Conservation (phyloP, 2,329 filamentous ascomycete genomes). For the Penicillium palitans region DNA sequence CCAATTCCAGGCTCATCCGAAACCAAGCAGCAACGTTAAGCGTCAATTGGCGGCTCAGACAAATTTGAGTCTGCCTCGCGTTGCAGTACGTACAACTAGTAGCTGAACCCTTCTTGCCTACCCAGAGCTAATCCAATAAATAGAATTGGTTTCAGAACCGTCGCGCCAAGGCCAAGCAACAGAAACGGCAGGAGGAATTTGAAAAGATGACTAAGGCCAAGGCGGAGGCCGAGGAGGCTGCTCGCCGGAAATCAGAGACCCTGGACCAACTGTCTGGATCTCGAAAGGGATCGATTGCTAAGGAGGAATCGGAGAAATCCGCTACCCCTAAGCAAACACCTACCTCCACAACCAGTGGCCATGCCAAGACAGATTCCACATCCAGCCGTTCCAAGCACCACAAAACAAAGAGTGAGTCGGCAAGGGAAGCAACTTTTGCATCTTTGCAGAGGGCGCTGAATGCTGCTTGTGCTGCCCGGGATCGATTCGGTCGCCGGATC, state of each 20-base stretch:
- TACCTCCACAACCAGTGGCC: constrained; percentile 11
- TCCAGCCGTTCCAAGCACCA: constrained; percentile 32
- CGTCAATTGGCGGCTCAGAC: constrained; percentile 51
- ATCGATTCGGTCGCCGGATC: constrained; percentile 29
- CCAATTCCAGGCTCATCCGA: constrained; percentile 52
- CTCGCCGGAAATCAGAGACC: constrained; percentile 33
- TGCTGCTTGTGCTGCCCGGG: constrained; percentile 43
- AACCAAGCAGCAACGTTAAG: constrained; percentile 53
- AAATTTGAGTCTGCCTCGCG: constrained; percentile 50
- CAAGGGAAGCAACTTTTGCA: constrained; percentile 45
- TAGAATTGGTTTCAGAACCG: constrained; percentile 57
- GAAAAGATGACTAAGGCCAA: constrained; percentile 47
- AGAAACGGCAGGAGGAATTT: constrained; percentile 52
- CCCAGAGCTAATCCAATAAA: constrained; percentile 11
- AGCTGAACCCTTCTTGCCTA: not conserved
- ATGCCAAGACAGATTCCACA: constrained; percentile 15
- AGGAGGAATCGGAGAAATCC: constrained; percentile 28
- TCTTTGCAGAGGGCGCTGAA: constrained; percentile 48
- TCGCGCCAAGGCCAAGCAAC: constrained; percentile 54
- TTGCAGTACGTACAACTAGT: constrained; percentile 45
- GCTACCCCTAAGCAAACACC: constrained; percentile 32
- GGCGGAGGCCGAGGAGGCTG: constrained; percentile 38
- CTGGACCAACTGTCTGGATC: constrained; percentile 27
- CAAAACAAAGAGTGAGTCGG: constrained; percentile 40
- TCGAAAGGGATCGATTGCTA: constrained; percentile 21